Base-by-base conservation (phyloP, 495 filamentous ascomycete species). In the Annulohypoxylon maeteangense region DNA sequence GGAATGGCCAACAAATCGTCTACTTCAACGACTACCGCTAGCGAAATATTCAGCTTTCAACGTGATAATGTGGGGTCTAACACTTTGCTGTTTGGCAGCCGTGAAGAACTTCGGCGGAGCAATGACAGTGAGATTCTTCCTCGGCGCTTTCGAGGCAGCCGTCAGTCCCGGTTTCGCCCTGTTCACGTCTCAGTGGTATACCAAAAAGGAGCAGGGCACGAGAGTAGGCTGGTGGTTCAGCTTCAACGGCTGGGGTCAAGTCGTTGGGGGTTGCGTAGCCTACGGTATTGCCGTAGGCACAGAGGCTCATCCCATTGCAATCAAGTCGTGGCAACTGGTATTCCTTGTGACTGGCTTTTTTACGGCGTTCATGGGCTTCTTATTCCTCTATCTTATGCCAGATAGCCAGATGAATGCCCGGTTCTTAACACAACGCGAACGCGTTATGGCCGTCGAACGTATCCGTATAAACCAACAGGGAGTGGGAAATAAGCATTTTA, bases 341-440 rank as follows among this genome's bases (percentile, higher is more conserved):
- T 92, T 92, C 77, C 83, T 92, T 1, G 82, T 89, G 22, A 89
- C 87, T 0, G 90, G 90, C 0, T 79, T 90, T 0, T 77, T 91
- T 40, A 92, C 90, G 5, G 74, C 86, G 1, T 71, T 77, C 0
- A 80, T 90, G 59, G 88, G 90, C 23, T 48, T 87, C 11, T 42
- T 88, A 4, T 90, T 92, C 72, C 78, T 90, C 14, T 89, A 83
- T 76, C 74, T 89, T 25, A 81, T 93, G 55, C 91, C 90, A 0
- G 90, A 93, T 71, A 91, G 83, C 67, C 90, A 92, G 67, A 77
- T 90, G 60, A 90, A 91, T 70, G 88, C 88, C 11, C 84, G 87
- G 31, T 92, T 89, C 84, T 77, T 93, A 16, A 90, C 81, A 14
- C 83, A 87, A 50, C 81, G 88, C 63, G 90, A 93, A 51, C 86